Conservation (phyloP, 2,329 filamentous ascomycete species). For the Trichophyton rubrum region DNA sequence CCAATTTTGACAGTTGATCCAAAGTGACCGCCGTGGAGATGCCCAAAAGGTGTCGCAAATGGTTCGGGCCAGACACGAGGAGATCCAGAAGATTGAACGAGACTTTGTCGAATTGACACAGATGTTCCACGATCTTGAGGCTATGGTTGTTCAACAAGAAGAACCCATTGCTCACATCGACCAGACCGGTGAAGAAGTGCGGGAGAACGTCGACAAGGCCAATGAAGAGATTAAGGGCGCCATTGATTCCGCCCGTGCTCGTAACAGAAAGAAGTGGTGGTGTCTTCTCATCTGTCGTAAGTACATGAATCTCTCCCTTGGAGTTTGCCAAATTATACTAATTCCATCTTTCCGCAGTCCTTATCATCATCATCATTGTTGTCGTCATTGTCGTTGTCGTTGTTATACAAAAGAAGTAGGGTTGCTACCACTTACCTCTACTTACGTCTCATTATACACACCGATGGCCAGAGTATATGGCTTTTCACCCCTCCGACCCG, state of each 20-base stretch:
- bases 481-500: neutral
- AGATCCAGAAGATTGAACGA: conserved; percentile 81
- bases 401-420: conserved; percentile 26
- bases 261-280: conserved; percentile 92
- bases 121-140: conserved; percentile 81
- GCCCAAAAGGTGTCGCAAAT: conserved; percentile 66
- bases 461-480: neutral
- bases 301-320: conserved; percentile 20
- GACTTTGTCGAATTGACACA: conserved; percentile 79
- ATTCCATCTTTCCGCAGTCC: conserved; percentile 26
- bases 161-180: conserved; percentile 68
- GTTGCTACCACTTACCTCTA: neutral
- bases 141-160: conserved; percentile 76
- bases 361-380: conserved; percentile 42
- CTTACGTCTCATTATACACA: neutral
- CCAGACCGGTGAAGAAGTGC: conserved; percentile 72
- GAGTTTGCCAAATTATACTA: neutral
- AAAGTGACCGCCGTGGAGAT: conserved; percentile 67
- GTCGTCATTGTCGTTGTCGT: conserved; percentile 39
- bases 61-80: conserved; percentile 70
- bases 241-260: conserved; percentile 65
- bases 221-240: conserved; percentile 74
- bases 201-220: conserved; percentile 70
- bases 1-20: conserved; percentile 47
- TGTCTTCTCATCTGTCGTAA: conserved; percentile 62